A percentile compares a stretch with the other conserved stretches of the same genome.
phyloP scores from a whole-genome alignment of 495 filamentous ascomycete species.

The Penicillium paxilli region DNA sequence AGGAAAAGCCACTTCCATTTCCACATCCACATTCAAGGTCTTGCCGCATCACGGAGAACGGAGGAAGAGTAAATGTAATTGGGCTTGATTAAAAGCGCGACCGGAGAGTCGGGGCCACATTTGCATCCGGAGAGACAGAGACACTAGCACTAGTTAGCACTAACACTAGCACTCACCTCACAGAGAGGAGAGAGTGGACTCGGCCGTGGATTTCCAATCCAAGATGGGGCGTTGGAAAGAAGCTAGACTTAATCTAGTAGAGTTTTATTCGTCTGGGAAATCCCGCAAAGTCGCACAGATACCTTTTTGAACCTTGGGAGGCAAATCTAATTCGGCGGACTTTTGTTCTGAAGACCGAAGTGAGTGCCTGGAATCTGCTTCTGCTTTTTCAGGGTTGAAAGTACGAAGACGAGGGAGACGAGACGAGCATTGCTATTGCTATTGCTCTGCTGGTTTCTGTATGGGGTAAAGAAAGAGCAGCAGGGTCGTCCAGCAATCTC shows the following conservation, averaged over 20 bases:
- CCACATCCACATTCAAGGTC: too few relatives aligned
- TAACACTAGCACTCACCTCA: too few relatives aligned
- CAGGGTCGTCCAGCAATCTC: neutral
- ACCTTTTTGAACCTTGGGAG: neutral
- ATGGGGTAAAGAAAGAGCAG: neutral
- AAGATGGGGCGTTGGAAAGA: neutral
- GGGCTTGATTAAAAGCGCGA: neutral
- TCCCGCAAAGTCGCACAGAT: constrained; percentile 9
- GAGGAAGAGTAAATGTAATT: neutral
- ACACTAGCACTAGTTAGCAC: too few relatives aligned
- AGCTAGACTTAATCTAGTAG: constrained; percentile 3
- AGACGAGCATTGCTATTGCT: too few relatives aligned
- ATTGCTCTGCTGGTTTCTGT: neutral
- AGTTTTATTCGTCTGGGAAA: constrained; percentile 7
- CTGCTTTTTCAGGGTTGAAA: too few relatives aligned
- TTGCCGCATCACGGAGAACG: too few relatives aligned
- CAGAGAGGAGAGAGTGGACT: neutral
- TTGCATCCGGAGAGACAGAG: constrained; percentile 8
- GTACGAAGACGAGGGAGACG: too few relatives aligned
- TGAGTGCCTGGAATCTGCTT: neutral
- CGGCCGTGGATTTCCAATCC: neutral
- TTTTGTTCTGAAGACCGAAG: too few relatives aligned
- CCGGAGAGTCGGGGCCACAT: constrained; percentile 19
- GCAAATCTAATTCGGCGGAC: too few relatives aligned
- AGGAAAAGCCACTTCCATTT: too few relatives aligned